Conservation (phyloP, 1,284 basidiomycete species). For the Lentinus polychrous region DNA sequence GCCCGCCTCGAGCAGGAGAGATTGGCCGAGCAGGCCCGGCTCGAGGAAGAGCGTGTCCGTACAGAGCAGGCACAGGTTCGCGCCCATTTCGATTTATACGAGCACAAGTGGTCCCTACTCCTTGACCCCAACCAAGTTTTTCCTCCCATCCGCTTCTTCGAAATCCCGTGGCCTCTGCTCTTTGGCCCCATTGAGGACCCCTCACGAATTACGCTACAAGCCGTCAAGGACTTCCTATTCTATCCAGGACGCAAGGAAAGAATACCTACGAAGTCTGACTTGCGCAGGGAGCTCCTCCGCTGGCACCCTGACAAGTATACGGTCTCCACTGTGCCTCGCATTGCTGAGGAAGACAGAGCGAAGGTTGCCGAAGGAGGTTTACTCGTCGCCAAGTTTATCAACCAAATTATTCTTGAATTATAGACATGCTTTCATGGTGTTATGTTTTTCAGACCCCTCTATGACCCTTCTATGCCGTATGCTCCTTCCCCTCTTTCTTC, state of each 20-base stretch:
- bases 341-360: neutral
- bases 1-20: neutral
- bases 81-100: neutral
- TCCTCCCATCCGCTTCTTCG: slow-evolving; percentile 6
- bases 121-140: neutral
- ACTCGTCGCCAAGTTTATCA: slow-evolving; percentile 1
- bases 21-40: neutral
- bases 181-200: slow-evolving; percentile 17
- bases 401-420: too few species aligned
- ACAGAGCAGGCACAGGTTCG: too few species aligned
- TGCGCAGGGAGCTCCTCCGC: slow-evolving; percentile 38
- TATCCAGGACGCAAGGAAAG: slow-evolving; percentile 24
- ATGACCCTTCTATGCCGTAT: neutral
- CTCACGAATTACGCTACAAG: slow-evolving; percentile 20
- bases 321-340: slow-evolving; percentile 6
- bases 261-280: slow-evolving; percentile 23
- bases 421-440: neutral
- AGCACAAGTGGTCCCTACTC: neutral
- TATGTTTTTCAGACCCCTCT: neutral
- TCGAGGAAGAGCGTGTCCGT: neutral
- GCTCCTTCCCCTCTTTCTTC: neutral
- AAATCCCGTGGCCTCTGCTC: slow-evolving; percentile 41
- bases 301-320: slow-evolving; percentile 51
- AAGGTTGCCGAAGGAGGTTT: neutral
- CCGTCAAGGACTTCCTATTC: slow-evolving; percentile 32